These are phyloP conservation scores for Xylaria sp. DNA, from an alignment of 2,329 filamentous ascomycete genomes.

Conservation along the genomic window DNA sequence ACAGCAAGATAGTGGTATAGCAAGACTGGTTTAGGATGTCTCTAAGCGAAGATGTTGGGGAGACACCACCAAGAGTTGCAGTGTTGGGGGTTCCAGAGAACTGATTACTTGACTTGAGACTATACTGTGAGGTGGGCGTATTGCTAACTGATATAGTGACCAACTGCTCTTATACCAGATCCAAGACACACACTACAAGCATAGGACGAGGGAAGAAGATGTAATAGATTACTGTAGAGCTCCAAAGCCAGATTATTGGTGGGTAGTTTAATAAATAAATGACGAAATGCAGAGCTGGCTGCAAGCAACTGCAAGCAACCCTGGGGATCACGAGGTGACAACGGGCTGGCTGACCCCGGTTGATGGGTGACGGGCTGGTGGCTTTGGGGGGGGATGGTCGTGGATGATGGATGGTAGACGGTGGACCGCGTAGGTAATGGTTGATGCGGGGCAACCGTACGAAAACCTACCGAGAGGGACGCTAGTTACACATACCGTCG, in stretches of 20 bases:
- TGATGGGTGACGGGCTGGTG: conserved; percentile 14
- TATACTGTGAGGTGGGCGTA: not conserved
- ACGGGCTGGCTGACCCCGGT: conserved; percentile 4
- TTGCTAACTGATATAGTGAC: conserved; percentile 7
- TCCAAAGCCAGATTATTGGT: not conserved
- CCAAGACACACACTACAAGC: not conserved
- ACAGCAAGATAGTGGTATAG: not conserved
- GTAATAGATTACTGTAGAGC: not conserved
- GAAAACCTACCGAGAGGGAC: not conserved
- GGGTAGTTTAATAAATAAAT: conserved; percentile 22
- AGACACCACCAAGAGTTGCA: conserved; percentile 13
- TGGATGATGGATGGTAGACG: conserved; percentile 16
- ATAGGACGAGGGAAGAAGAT: conserved; percentile 6
- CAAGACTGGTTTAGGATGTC: not conserved
- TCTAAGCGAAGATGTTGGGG: conserved; percentile 5
- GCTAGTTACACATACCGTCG: conserved; percentile 5
- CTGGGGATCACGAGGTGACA: conserved; percentile 31
- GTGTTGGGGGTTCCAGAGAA: not conserved
- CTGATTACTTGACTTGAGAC: conserved; percentile 1
- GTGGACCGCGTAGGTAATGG: conserved; percentile 9
- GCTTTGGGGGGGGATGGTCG: conserved; percentile 1
- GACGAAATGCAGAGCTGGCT: conserved; percentile 31
- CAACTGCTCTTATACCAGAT: conserved; percentile 7
- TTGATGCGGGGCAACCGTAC: conserved; percentile 38
- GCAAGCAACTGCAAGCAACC: conserved; percentile 26